Conservation (phyloP, 176 grass and related monocot species). For the Neostapfia colusana region DNA sequence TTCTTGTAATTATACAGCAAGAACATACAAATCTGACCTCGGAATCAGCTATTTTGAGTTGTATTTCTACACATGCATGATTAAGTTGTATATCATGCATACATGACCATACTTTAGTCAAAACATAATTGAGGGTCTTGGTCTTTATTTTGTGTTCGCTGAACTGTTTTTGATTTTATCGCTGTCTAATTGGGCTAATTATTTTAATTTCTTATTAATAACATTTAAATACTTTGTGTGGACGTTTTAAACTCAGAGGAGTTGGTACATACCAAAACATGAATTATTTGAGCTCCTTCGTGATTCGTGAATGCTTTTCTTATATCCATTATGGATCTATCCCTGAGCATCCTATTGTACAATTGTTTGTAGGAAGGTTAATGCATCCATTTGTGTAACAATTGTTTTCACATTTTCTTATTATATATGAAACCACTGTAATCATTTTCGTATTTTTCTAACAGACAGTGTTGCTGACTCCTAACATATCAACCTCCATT, state of each 20-base stretch:
- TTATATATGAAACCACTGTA: background rate
- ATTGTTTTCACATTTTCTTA: background rate
- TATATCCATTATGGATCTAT: background rate
- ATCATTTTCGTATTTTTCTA: too few relatives aligned
- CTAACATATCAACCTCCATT: conserved; percentile 9
- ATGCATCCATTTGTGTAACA: conserved; percentile 2
- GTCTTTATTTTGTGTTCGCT: background rate
- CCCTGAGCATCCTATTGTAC: background rate
- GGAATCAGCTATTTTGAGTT: background rate
- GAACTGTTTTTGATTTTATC: conserved; percentile 1
- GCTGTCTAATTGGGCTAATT: background rate
- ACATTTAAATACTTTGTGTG: background rate
- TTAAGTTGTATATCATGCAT: background rate
- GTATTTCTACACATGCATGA: background rate
- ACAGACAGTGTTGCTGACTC: background rate
- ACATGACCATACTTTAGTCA: background rate
- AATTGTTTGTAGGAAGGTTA: background rate
- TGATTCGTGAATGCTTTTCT: background rate
- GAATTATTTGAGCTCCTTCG: background rate
- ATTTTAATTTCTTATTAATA: background rate
- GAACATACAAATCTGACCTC: background rate
- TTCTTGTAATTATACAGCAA: background rate
- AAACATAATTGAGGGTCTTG: background rate
- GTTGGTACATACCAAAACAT: background rate
- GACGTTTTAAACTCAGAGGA: background rate